These are phyloP conservation scores for Viridothelium virens DNA, from an alignment of 495 filamentous ascomycete genomes.

Conservation along the genomic window DNA sequence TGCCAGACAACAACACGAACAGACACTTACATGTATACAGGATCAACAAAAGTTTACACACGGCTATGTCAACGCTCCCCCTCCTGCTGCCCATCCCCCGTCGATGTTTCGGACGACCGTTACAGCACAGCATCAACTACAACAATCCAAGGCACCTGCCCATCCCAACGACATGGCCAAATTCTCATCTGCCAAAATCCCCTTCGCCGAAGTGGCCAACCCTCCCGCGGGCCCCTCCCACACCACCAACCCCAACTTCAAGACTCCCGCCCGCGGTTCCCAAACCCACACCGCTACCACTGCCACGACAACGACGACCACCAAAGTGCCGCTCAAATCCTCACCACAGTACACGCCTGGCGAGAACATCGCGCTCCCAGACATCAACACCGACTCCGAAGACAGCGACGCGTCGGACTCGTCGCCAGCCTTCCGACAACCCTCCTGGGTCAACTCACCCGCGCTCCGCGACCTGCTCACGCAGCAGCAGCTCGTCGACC, in stretches of 20 bases:
- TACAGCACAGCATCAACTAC: conserved; percentile 41
- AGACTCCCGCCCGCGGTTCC: conserved; percentile 47
- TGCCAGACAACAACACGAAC: background rate
- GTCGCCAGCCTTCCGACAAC: conserved; percentile 48
- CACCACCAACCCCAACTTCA: conserved; percentile 17
- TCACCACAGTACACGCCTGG: conserved; percentile 73
- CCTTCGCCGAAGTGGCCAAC: conserved; percentile 60
- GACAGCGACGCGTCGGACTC: conserved; percentile 68
- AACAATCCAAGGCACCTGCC: conserved; percentile 47
- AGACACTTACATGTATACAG: conserved; percentile 28
- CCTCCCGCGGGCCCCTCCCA: conserved; percentile 20
- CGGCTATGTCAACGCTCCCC: conserved; percentile 51
- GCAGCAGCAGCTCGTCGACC: conserved; percentile 74
- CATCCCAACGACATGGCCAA: conserved; percentile 73
- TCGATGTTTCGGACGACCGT: conserved; percentile 39
- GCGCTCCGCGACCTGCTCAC: conserved; percentile 60
- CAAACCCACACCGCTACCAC: conserved; percentile 25
- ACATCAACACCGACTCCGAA: conserved; percentile 82
- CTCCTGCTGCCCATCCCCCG: conserved; percentile 42
- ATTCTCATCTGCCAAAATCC: conserved; percentile 77
- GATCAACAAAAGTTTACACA: conserved; percentile 52
- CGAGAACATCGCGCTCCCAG: conserved; percentile 76
- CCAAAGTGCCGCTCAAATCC: conserved; percentile 47
- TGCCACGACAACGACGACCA: conserved; percentile 33
- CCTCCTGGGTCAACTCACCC: conserved; percentile 79